phyloP scores from a whole-genome alignment of 1,284 basidiomycete genomes.

The Phenoliferia sp. region DNA sequence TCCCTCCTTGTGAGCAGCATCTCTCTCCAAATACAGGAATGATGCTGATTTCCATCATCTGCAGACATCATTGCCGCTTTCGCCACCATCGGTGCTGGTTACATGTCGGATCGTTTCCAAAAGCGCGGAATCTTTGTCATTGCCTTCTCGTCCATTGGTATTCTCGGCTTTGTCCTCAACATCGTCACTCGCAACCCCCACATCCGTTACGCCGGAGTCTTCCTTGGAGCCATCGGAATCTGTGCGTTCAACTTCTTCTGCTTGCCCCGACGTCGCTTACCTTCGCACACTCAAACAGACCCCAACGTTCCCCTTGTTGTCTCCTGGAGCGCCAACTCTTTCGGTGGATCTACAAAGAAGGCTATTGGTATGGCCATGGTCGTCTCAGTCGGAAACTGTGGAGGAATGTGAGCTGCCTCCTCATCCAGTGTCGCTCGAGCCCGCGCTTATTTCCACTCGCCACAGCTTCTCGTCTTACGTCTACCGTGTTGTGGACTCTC shows the following conservation, averaged over 20 bases:
- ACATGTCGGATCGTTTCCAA: slow-evolving; percentile 15
- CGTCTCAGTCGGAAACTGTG: not conserved
- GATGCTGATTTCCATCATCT: slow-evolving; percentile 14
- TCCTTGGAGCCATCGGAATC: not conserved
- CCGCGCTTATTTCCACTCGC: not conserved
- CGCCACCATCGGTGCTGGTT: slow-evolving; percentile 4
- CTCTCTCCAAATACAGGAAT: not conserved
- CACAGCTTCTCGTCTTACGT: not conserved
- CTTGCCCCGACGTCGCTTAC: not conserved
- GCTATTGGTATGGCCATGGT: not conserved
- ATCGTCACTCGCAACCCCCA: slow-evolving; percentile 3
- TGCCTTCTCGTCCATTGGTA: slow-evolving; percentile 15
- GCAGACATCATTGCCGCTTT: slow-evolving; percentile 30
- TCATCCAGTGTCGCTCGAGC: not conserved
- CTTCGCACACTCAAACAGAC: not conserved
- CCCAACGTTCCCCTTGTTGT: not conserved
- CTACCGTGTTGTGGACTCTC: not conserved
- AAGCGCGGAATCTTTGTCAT: slow-evolving; percentile 20
- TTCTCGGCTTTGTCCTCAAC: slow-evolving; percentile 20
- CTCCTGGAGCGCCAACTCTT: not conserved
- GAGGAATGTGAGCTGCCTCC: not conserved
- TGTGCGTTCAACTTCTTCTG: not conserved
- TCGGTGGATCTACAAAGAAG: not conserved
- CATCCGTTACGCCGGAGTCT: not conserved
- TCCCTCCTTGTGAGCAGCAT: not conserved